A percentile compares a stretch with the other conserved stretches of the same genome.
These are phyloP conservation scores for Hortaea werneckii DNA, from an alignment of 2,329 filamentous ascomycete species.

Conservation along the genomic window DNA sequence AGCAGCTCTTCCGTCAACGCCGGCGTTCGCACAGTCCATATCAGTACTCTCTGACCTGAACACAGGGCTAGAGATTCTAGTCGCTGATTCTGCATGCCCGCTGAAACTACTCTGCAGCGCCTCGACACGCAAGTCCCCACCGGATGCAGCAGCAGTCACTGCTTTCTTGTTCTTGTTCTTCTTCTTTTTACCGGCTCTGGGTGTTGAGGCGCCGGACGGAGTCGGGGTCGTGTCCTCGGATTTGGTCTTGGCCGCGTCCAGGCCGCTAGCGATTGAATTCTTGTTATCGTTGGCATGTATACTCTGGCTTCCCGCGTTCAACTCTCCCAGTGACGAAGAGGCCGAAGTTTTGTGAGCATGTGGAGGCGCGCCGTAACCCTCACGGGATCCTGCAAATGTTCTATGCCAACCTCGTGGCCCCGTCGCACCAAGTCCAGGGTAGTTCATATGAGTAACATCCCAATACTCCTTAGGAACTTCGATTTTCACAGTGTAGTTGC, in stretches of 20 bases:
- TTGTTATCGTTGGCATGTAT: too few species aligned
- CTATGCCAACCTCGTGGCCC: not conserved
- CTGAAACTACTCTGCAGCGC: too few species aligned
- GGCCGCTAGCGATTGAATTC: too few species aligned
- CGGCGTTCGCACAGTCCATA: too few species aligned
- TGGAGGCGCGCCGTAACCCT: not conserved
- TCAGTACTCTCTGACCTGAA: too few species aligned
- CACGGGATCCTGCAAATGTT: not conserved
- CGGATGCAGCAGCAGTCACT: not conserved
- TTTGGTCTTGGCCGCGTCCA: too few species aligned
- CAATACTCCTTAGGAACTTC: slow-evolving; percentile 9
- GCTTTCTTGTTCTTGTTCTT: slow-evolving; percentile 3
- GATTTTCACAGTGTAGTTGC: not conserved
- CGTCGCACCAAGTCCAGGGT: not conserved
- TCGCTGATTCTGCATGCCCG: too few species aligned
- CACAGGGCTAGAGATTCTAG: too few species aligned
- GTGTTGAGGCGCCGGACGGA: slow-evolving; percentile 10
- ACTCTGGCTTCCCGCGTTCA: too few species aligned
- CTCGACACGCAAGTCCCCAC: not conserved
- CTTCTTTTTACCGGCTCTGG: slow-evolving; percentile 10
- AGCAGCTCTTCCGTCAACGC: not conserved
- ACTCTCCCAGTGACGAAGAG: not conserved
- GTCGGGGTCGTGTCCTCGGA: slow-evolving; percentile 8
- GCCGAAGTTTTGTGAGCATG: slow-evolving; percentile 1
- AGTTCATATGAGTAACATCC: not conserved